Percentiles rank a stretch among this genome's conserved stretches.
Conservation (phyloP, 2,329 filamentous ascomycete species). For the Paecilomyces variotii region DNA sequence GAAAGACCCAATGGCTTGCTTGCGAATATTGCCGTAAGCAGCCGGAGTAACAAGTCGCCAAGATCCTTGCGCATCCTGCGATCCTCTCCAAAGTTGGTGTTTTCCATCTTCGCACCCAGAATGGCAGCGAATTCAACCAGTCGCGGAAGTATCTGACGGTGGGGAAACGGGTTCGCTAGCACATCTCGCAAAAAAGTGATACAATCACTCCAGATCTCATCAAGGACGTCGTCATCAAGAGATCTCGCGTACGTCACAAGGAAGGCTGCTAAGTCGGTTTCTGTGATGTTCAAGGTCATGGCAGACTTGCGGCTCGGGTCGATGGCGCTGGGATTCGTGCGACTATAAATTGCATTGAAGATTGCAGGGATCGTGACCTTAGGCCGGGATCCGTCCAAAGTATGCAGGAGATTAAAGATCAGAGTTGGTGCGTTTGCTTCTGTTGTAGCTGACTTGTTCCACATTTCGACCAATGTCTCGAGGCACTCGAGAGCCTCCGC, state of each 20-base stretch:
- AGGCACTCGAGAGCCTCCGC: constrained; percentile 89
- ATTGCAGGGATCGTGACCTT: constrained; percentile 88
- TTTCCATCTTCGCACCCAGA: constrained; percentile 89
- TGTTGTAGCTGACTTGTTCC: constrained; percentile 50
- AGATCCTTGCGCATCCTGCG: constrained; percentile 84
- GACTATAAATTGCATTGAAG: constrained; percentile 92
- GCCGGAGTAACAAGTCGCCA: constrained; percentile 76
- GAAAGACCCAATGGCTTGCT: constrained; percentile 70
- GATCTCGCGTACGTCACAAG: constrained; percentile 83
- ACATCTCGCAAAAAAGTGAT: constrained; percentile 84
- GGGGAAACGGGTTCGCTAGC: constrained; percentile 86
- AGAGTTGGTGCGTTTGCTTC: constrained; percentile 48
- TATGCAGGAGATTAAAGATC: constrained; percentile 80
- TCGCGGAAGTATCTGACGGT: constrained; percentile 79
- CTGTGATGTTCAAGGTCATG: constrained; percentile 73
- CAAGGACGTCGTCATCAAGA: constrained; percentile 92
- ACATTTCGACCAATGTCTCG: constrained; percentile 81
- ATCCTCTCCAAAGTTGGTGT: constrained; percentile 95
- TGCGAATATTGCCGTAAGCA: constrained; percentile 90
- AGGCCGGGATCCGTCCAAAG: constrained; percentile 81
- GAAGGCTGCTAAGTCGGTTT: constrained; percentile 79
- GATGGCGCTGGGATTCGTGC: constrained; percentile 74
- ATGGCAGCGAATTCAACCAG: constrained; percentile 84
- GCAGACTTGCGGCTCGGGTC: constrained; percentile 78
- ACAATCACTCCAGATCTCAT: constrained; percentile 96